Conservation (phyloP, 208 protist species). For the Trypanosoma cruzi region DNA sequence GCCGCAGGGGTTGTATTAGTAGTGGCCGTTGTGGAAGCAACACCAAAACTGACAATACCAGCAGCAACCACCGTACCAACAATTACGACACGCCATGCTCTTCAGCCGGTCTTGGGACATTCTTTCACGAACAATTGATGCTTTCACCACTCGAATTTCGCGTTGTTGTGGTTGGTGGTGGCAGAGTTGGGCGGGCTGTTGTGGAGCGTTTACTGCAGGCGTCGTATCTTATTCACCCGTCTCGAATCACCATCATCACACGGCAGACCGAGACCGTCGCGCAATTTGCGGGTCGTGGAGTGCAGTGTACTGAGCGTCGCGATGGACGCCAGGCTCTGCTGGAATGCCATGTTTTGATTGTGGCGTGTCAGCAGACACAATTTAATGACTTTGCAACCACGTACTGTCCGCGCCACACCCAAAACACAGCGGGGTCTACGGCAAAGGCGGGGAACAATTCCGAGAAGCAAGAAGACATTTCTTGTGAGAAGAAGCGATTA, state of each 20-base stretch:
- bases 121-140: slow-evolving; percentile 4
- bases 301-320: slow-evolving; percentile 48
- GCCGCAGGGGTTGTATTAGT: background rate
- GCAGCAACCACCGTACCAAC: too few relatives aligned
- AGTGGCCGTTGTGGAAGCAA: background rate
- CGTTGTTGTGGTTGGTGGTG: slow-evolving; percentile 63
- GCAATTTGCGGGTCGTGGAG: slow-evolving; percentile 44
- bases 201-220: slow-evolving; percentile 33
- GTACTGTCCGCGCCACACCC: slow-evolving; percentile 29
- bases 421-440: background rate
- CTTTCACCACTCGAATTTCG: slow-evolving; percentile 52
- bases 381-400: slow-evolving; percentile 53
- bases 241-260: slow-evolving; percentile 79
- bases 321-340: slow-evolving; percentile 43
- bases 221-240: slow-evolving; percentile 55
- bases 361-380: slow-evolving; percentile 65
- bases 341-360: slow-evolving; percentile 59
- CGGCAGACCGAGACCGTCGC: slow-evolving; percentile 54
- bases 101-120: background rate
- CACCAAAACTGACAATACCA: background rate
- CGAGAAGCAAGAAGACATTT: background rate
- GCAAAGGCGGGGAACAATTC: background rate
- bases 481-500: background rate
- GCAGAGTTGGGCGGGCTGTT: slow-evolving; percentile 50
- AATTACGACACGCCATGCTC: background rate